Conservation (phyloP, 345 rosid species). For the Bruguiera sexangula region DNA sequence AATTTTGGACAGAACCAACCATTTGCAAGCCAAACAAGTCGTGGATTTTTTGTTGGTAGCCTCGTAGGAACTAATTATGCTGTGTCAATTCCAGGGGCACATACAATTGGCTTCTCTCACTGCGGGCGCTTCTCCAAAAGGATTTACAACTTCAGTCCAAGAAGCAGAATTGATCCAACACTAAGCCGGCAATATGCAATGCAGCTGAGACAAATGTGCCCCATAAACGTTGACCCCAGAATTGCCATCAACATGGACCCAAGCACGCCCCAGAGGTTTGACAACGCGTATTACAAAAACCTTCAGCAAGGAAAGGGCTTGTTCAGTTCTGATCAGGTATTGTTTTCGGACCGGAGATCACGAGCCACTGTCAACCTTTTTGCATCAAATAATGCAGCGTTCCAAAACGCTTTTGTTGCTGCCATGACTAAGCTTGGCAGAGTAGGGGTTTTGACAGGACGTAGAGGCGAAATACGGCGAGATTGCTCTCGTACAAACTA, state of each 20-base stretch:
- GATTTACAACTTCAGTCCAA: constrained; percentile 62
- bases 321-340: constrained; percentile 60
- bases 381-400: constrained; percentile 50
- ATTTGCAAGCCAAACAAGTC: not conserved
- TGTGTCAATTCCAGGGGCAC: constrained; percentile 46
- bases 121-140: constrained; percentile 59
- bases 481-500: constrained; percentile 59
- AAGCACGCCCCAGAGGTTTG: constrained; percentile 56
- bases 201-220: constrained; percentile 67
- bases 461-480: constrained; percentile 62
- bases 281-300: constrained; percentile 71
- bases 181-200: constrained; percentile 47
- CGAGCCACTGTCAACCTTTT: constrained; percentile 50
- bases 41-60: not conserved
- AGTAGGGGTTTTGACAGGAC: constrained; percentile 62
- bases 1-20: not conserved
- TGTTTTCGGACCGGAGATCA: constrained; percentile 65
- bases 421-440: constrained; percentile 81
- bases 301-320: constrained; percentile 70
- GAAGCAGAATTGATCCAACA: constrained; percentile 54
- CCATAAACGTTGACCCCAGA: constrained; percentile 51
- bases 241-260: constrained; percentile 92
- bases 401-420: constrained; percentile 52
- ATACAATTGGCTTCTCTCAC: constrained; percentile 75
- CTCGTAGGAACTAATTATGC: not conserved